Conservation (phyloP, 768 basidiomycete species). For the Kwoniella sp. region DNA sequence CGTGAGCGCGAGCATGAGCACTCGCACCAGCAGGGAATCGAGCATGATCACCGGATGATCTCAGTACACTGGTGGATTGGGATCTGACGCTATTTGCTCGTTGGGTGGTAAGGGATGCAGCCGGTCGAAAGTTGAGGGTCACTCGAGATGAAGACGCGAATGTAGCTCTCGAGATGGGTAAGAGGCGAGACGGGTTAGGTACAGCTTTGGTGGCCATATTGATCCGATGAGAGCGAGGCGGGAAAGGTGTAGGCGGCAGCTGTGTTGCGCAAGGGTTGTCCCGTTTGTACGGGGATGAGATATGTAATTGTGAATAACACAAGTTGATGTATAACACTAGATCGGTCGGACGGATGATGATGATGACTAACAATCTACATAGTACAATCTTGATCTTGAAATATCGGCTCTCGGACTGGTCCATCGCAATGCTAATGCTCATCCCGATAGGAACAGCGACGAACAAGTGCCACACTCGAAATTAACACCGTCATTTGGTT, state of each 20-base stretch:
- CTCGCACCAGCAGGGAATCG: too few species aligned
- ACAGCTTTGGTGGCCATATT: slow-evolving; percentile 6
- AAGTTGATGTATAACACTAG: background rate
- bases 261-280: too few species aligned
- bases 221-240: too few species aligned
- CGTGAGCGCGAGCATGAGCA: background rate
- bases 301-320: too few species aligned
- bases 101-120: background rate
- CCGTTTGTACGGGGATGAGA: too few species aligned
- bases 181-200: background rate
- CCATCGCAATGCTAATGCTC: background rate
- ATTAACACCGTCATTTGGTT: slow-evolving; percentile 8
- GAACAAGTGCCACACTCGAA: background rate
- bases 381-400: background rate
- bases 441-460: background rate
- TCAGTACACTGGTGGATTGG: background rate
- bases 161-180: slow-evolving; percentile 25
- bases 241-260: too few species aligned
- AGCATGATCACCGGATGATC: too few species aligned
- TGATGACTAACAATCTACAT: background rate
- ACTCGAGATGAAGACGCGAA: slow-evolving; percentile 26
- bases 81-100: background rate
- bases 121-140: background rate
- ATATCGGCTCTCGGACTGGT: slow-evolving; percentile 6
- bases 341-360: background rate